Percentiles rank a stretch among this genome's conserved stretches.
These are phyloP conservation scores for Ambrosia hybrid DNA, from an alignment of 140 eudicot species.

Conservation along the genomic window DNA sequence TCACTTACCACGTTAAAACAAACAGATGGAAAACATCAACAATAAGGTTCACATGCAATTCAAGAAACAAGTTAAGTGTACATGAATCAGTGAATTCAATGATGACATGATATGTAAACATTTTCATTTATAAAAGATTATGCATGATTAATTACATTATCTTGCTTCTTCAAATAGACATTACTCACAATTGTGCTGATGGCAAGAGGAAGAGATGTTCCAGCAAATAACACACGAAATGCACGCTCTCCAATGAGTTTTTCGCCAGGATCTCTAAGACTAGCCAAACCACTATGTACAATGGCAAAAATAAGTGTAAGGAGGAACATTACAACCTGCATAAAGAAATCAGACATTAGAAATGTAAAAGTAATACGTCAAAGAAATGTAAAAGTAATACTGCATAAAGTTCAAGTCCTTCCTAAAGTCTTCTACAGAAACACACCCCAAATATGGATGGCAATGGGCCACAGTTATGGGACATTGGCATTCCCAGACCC, in stretches of 20 bases:
- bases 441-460: too few relatives aligned
- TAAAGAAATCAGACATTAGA: conserved; percentile 13
- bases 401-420: too few relatives aligned
- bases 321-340: conserved; percentile 82
- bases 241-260: conserved; percentile 96
- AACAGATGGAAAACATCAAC: background rate
- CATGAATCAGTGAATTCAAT: too few relatives aligned
- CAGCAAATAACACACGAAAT: conserved; percentile 94
- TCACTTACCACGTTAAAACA: conserved; percentile 13
- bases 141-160: conserved; percentile 1
- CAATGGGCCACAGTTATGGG: too few relatives aligned
- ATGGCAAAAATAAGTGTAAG: conserved; percentile 83
- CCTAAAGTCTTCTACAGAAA: background rate
- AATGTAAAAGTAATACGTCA: background rate
- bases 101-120: too few relatives aligned
- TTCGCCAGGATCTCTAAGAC: conserved; percentile 90
- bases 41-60: background rate
- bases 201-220: conserved; percentile 89
- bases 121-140: too few relatives aligned
- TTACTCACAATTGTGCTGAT: conserved; percentile 88
- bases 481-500: too few relatives aligned
- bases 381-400: background rate
- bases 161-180: background rate
- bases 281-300: conserved; percentile 97
- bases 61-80: too few relatives aligned